A percentile compares a stretch with the other conserved stretches of the same genome.
These are phyloP conservation scores for Didymosphaeria variabile DNA, from an alignment of 2,329 filamentous ascomycete species.

Conservation along the genomic window DNA sequence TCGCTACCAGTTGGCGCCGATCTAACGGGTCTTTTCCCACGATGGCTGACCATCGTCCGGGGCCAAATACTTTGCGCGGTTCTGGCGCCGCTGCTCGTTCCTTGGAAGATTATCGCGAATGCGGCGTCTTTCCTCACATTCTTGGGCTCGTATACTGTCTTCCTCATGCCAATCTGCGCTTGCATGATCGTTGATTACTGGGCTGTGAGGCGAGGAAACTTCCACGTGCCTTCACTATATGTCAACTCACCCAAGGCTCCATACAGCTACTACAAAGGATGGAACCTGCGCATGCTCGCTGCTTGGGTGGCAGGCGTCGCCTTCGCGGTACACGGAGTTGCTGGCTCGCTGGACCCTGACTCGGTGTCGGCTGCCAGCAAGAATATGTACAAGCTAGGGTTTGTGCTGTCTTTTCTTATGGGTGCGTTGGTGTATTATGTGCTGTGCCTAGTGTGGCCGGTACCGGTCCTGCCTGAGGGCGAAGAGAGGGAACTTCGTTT, in stretches of 20 bases:
- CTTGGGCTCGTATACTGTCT: conserved; percentile 8
- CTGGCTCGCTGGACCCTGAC: conserved; percentile 25
- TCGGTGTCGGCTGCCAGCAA: conserved; percentile 27
- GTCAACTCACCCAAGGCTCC: conserved; percentile 20
- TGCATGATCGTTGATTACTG: conserved; percentile 34
- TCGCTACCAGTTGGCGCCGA: conserved; percentile 5
- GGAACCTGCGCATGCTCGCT: conserved; percentile 31
- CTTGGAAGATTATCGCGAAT: conserved; percentile 10
- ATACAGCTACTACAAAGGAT: conserved; percentile 31
- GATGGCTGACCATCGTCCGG: conserved; percentile 7
- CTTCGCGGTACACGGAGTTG: conserved; percentile 31
- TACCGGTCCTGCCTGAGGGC: conserved; percentile 17
- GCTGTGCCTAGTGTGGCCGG: neutral
- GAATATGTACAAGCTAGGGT: conserved; percentile 31
- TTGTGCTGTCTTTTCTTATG: conserved; percentile 27
- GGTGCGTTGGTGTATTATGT: conserved; percentile 26
- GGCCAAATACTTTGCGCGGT: conserved; percentile 5
- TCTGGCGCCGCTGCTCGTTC: conserved; percentile 1
- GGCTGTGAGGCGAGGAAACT: conserved; percentile 29
- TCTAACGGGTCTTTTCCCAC: neutral
- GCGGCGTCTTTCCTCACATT: conserved; percentile 7
- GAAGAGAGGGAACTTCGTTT: conserved; percentile 21
- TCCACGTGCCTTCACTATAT: conserved; percentile 31
- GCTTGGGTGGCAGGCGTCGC: conserved; percentile 29
- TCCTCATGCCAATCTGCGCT: conserved; percentile 30